A percentile compares a stretch with the other conserved stretches of the same genome.
phyloP scores from a whole-genome alignment of 805 yeast genomes.

The Metschnikowia orientalis region DNA sequence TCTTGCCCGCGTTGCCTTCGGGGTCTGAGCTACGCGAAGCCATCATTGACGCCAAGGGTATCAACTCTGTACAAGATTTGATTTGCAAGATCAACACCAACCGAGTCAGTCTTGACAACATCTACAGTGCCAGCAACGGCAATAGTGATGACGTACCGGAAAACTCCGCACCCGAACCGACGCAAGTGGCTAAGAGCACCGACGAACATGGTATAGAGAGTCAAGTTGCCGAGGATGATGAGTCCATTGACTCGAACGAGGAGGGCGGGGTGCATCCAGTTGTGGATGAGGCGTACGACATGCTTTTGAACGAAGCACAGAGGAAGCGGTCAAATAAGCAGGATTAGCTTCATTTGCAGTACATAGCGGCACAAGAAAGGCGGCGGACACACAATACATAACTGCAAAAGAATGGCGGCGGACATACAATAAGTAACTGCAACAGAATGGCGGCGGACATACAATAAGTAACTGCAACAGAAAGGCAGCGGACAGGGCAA shows the following conservation, averaged over 20 bases:
- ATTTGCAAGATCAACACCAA: slow-evolving; percentile 61
- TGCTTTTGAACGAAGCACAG: slow-evolving; percentile 62
- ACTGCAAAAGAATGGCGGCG: too few species aligned
- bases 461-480: too few species aligned
- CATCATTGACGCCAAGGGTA: slow-evolving; percentile 71
- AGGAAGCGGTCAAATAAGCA: slow-evolving; percentile 52
- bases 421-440: too few species aligned
- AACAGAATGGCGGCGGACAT: too few species aligned
- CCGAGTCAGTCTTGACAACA: slow-evolving; percentile 46
- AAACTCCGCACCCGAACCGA: neutral
- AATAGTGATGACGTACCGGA: slow-evolving; percentile 9
- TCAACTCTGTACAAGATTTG: slow-evolving; percentile 62
- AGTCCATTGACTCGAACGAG: slow-evolving; percentile 28
- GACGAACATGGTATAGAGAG: slow-evolving; percentile 3
- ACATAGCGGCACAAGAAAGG: too few species aligned
- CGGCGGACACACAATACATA: too few species aligned
- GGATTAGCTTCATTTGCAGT: too few species aligned
- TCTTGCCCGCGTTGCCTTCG: slow-evolving; percentile 44
- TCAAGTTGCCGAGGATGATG: slow-evolving; percentile 16
- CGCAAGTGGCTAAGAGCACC: neutral
- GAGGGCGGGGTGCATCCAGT: slow-evolving; percentile 32
- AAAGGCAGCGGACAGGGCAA: too few species aligned
- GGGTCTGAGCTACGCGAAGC: slow-evolving; percentile 55
- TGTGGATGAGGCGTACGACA: slow-evolving; percentile 73
- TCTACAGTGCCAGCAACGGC: slow-evolving; percentile 28